Base-by-base conservation (phyloP, 148 eudicot species). In the Spergularia bocconei region DNA sequence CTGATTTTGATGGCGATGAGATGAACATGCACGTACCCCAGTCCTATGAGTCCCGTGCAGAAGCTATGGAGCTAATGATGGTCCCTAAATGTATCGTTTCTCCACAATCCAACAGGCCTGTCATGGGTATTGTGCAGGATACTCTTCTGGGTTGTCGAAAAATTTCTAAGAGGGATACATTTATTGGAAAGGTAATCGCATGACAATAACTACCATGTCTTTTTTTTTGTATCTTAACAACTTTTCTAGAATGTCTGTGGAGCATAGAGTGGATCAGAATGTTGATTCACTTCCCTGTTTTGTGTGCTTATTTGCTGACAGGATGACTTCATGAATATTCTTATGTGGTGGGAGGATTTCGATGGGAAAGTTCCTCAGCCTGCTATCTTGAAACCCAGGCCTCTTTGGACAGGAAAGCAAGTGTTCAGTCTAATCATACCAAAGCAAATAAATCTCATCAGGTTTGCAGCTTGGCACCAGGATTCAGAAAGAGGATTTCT, bases 321-420 rank as follows among this genome's bases (percentile, higher is more conserved):
- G 99, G 99, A 96, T 81, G 99, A 92, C 41, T 96, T 96, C 51
- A 96, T 96, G 99, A 96, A 96, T 63, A 96, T 84, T 63, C 85
- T 96, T 75, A 96, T 96, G 99, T 96, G 99, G 99, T 96, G 97
- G 99, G 99, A 96, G 77, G 99, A 96, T 86, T 96, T 96, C 69
- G 99, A 96, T 86, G 98, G 97, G 52, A 96, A 92, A 86, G 85
- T 96, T 79, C 97, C 99, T 7, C 94, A 93, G 77, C 99, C 99
- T 20, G 87, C 93, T 21, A 96, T 96, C 72, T 79, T 96, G 82
- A 96, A 96, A 85, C 99, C 99, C 21, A 88, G 93, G 84, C 99
- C 99, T 72, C 88, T 96, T 65, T 96, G 99, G 99, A 96, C 99
- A 12, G 99, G 99, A 69, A 96, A 96, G 74, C 99, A 96, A 86